Evolutionary conservation across 306 rosid genomes (phyloP), one percentile per base, ranked within the genome.

Genomic region (Herpetospermum pedunculosum): DNA sequence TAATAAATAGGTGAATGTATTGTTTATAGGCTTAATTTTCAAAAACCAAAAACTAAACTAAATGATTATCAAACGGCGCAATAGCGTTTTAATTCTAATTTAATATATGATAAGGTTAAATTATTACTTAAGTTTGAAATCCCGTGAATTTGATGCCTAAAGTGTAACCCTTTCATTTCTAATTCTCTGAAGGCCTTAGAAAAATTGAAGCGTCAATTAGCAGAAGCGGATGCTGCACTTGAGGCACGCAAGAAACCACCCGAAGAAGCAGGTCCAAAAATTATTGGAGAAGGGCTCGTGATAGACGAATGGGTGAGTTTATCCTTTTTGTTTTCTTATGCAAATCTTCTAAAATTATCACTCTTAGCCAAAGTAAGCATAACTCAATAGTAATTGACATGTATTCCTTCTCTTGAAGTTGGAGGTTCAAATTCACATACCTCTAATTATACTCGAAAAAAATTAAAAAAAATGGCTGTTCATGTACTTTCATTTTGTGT

Each of bases 221-320:
- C 87, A 34, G 96, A 92, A 3, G 96, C 96, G 16, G 96, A 92
- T 79, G 91, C 92, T 57, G 96, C 89, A 0, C 74, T 89, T 7
- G 97, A 92, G 85, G 83, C 89, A 7, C 96, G 88, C 44, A 89
- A 84, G 86, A 87, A 91, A 73, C 96, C 89, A 34, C 80, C 84
- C 1, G 97, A 92, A 78, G 96, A 87, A 55, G 43, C 90, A 6
- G 96, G 96, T 68, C 87, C 91, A 57, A 87, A 77, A 79, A 87
- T 89, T 47, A 86, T 92, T 11, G 96, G 97, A 67, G 96, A 92
- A 79, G 97, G 97, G 67, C 97, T 94, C 8, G 98, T 94, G 57
- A 94, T 94, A 75, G 97, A 94, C 75, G 97, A 94, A 88, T 91
- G 97, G 97, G 97, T 91, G 68, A 82, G 91, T 83, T 25, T 67